Percentiles rank a stretch among this genome's conserved stretches.
Evolutionary conservation across 2,329 filamentous ascomycete genomes (phyloP).

Genomic region (Exophiala lecanii-corni): DNA sequence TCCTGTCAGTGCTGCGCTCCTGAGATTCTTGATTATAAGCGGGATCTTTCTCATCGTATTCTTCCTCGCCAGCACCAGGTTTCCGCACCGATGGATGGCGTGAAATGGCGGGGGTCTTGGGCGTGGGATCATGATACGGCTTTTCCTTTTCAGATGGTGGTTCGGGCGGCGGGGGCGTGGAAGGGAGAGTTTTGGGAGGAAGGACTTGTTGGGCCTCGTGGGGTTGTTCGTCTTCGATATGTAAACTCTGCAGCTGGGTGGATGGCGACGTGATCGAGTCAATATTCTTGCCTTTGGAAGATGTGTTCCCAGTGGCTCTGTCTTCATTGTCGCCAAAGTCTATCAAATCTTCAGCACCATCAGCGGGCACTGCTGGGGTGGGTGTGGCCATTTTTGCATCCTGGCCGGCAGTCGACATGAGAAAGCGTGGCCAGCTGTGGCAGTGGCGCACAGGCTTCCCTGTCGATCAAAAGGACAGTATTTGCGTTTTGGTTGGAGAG

Average conservation of each 20-base stretch:
- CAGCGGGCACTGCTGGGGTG: not conserved
- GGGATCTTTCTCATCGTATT: constrained; percentile 26
- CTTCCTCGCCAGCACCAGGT: constrained; percentile 4
- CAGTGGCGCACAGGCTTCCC: too few relatives aligned
- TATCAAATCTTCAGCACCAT: not conserved
- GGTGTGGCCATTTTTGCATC: not conserved
- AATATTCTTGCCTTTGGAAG: too few relatives aligned
- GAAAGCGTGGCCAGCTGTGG: too few relatives aligned
- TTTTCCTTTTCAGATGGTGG: constrained; percentile 46
- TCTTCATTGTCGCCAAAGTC: too few relatives aligned
- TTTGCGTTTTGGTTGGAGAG: not conserved
- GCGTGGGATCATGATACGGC: constrained; percentile 48
- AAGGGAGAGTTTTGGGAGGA: constrained; percentile 20
- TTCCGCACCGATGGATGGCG: constrained; percentile 32
- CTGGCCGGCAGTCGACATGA: not conserved
- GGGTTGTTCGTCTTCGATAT: constrained; percentile 3
- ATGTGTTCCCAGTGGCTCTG: too few relatives aligned
- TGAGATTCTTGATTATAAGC: constrained; percentile 38
- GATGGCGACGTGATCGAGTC: too few relatives aligned
- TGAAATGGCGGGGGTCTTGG: constrained; percentile 41
- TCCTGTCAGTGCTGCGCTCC: constrained; percentile 46
- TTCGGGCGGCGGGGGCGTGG: constrained; percentile 40
- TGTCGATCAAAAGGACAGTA: too few relatives aligned
- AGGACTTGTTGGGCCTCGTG: constrained; percentile 2
- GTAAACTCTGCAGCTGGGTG: constrained; percentile 7